Percentiles rank a stretch among this genome's conserved stretches.
These are phyloP conservation scores for Pseudocercospora crystallina DNA, from an alignment of 2,329 filamentous ascomycete species.

Conservation along the genomic window DNA sequence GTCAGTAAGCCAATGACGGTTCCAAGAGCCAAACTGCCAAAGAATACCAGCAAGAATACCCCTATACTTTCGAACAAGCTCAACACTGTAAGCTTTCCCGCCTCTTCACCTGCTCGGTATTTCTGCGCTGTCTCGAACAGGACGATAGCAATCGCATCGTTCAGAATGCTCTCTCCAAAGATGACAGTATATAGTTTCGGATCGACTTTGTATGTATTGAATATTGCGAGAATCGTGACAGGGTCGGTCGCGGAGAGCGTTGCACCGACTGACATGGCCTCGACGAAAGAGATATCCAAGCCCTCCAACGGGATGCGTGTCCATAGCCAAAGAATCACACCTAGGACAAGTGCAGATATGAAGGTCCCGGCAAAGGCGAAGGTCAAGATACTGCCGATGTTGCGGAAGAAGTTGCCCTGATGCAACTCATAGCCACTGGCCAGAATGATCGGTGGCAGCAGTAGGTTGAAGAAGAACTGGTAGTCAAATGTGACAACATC, in stretches of 20 bases:
- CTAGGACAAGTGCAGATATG: conserved; percentile 92
- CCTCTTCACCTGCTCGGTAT: conserved; percentile 74
- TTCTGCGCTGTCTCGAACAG: conserved; percentile 96
- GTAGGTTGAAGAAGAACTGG: conserved; percentile 98
- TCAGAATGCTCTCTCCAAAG: conserved; percentile 96
- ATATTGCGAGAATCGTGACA: conserved; percentile 96
- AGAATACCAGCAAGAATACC: conserved; percentile 94
- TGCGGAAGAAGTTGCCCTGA: conserved; percentile 98
- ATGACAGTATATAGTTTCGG: conserved; percentile 98
- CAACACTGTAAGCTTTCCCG: conserved; percentile 69
- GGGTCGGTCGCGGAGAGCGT: conserved; percentile 96
- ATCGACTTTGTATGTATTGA: conserved; percentile 99
- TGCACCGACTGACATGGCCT: conserved; percentile 93
- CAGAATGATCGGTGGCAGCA: conserved; percentile 97
- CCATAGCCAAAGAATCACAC: conserved; percentile 84
- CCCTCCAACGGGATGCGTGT: conserved; percentile 83
- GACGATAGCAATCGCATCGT: conserved; percentile 97
- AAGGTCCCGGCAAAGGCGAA: conserved; percentile 98
- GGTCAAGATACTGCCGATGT: conserved; percentile 94
- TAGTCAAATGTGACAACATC: conserved; percentile 95
- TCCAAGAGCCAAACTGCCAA: conserved; percentile 87
- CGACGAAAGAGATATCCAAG: conserved; percentile 83
- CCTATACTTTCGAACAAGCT: conserved; percentile 89
- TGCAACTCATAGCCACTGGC: conserved; percentile 96
- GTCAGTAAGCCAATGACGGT: conserved; percentile 83